Percentiles rank a stretch among this genome's conserved stretches.
Conservation (phyloP, 495 filamentous ascomycete genomes). For the Melanomma pulvis-pyrius region DNA sequence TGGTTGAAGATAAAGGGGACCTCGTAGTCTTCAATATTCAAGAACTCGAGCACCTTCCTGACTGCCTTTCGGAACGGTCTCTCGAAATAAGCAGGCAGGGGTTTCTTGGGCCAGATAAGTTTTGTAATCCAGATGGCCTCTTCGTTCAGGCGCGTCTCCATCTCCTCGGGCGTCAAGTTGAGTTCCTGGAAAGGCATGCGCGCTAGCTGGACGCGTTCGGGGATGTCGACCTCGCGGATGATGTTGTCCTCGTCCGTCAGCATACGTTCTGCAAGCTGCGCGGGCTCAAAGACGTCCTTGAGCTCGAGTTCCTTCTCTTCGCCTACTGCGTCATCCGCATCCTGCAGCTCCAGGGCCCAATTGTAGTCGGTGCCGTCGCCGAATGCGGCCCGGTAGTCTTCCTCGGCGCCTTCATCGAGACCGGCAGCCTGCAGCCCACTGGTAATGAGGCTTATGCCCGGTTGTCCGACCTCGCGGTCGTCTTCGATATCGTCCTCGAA, state of each 20-base stretch:
- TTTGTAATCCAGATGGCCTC: constrained; percentile 90
- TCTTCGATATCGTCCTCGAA: constrained; percentile 82
- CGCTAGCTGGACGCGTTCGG: constrained; percentile 90
- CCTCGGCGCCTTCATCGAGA: constrained; percentile 84
- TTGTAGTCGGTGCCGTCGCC: constrained; percentile 93
- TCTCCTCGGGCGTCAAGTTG: constrained; percentile 71
- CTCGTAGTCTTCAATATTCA: constrained; percentile 88
- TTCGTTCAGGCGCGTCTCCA: constrained; percentile 62
- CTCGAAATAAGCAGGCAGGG: constrained; percentile 66
- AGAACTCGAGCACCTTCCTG: constrained; percentile 90
- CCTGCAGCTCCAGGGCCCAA: constrained; percentile 85
- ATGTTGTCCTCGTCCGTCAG: constrained; percentile 92
- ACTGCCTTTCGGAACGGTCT: constrained; percentile 85
- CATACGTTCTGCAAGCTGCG: constrained; percentile 87
- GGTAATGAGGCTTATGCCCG: constrained; percentile 64
- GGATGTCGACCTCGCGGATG: constrained; percentile 83
- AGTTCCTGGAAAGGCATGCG: constrained; percentile 83
- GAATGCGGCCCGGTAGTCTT: constrained; percentile 94
- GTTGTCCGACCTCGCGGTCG: constrained; percentile 81
- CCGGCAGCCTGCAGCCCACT: constrained; percentile 70
- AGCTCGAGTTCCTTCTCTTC: constrained; percentile 76
- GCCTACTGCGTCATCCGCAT: constrained; percentile 66
- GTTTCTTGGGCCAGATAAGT: constrained; percentile 83
- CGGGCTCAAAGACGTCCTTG: constrained; percentile 97
- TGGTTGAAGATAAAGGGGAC: constrained; percentile 98